Evolutionary conservation across 768 basidiomycete genomes (phyloP).

Genomic region (Collybia sordida): DNA sequence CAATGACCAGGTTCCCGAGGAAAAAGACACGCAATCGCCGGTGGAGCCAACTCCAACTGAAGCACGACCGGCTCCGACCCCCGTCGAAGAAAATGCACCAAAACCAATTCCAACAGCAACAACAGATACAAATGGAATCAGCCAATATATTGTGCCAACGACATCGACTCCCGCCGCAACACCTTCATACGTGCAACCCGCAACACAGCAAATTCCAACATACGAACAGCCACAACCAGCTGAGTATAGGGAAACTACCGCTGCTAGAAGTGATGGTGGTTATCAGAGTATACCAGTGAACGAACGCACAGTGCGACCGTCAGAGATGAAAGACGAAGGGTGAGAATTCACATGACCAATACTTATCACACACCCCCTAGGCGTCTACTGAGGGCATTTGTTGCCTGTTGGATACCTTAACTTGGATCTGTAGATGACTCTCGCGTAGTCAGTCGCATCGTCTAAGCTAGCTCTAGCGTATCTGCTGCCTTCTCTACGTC

Average conservation of each 20-base stretch:
- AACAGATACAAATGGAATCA: slow-evolving; percentile 11
- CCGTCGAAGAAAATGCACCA: slow-evolving; percentile 14
- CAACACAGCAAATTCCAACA: slow-evolving; percentile 75
- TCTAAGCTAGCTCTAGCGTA: slow-evolving; percentile 78
- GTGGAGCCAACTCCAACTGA: slow-evolving; percentile 22
- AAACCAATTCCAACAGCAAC: slow-evolving; percentile 18
- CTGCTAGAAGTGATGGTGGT: slow-evolving; percentile 33
- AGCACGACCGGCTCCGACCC: slow-evolving; percentile 11
- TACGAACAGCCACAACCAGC: slow-evolving; percentile 63
- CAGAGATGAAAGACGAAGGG: slow-evolving; percentile 99
- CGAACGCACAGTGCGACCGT: slow-evolving; percentile 73
- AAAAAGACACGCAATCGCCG: slow-evolving; percentile 30
- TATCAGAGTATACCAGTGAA: slow-evolving; percentile 45
- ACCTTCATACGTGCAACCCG: slow-evolving; percentile 23
- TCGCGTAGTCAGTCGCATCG: slow-evolving; percentile 59
- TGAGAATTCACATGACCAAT: slow-evolving; percentile 53
- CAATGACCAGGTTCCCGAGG: slow-evolving; percentile 42
- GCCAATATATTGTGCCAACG: slow-evolving; percentile 17
- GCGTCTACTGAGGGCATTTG: slow-evolving; percentile 26
- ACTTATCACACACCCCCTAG: slow-evolving; percentile 20
- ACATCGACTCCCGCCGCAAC: slow-evolving; percentile 17
- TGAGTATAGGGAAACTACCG: slow-evolving; percentile 46
- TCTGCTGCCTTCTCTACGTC: slow-evolving; percentile 60
- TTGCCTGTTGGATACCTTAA: slow-evolving; percentile 7
- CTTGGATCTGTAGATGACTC: slow-evolving; percentile 44